Conservation (phyloP, 345 rosid genomes). For the Ceriops zippeliana region DNA sequence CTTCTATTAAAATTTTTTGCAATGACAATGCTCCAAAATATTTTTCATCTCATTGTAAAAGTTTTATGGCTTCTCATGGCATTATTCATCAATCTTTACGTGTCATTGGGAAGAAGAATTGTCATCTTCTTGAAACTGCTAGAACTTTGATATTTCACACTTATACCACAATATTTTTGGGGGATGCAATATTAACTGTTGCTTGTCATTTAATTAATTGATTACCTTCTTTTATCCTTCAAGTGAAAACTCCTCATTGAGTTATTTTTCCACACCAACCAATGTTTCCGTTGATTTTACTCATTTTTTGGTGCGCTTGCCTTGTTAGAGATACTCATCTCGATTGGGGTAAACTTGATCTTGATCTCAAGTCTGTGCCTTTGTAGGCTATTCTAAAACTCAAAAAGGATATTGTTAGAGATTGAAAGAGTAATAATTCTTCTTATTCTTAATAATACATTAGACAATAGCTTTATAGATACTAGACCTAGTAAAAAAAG, state of each 20-base stretch:
- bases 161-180: neutral
- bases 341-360: neutral
- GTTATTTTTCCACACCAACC: neutral
- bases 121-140: neutral
- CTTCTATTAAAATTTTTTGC: neutral
- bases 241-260: neutral
- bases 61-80: neutral
- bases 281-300: neutral
- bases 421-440: too few species aligned
- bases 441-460: too few species aligned
- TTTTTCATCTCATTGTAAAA: neutral
- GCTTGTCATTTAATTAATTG: neutral
- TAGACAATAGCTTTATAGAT: too few species aligned
- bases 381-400: neutral
- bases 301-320: neutral
- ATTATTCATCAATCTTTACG: neutral
- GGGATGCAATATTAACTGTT: neutral
- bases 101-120: neutral
- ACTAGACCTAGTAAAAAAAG: too few species aligned
- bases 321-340: neutral
- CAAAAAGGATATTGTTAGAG: too few species aligned
- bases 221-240: neutral
- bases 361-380: neutral
- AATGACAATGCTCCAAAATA: neutral
- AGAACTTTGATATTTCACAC: neutral